phyloP scores from a whole-genome alignment of 768 basidiomycete species.

The Leucocoprinus leucothites region DNA sequence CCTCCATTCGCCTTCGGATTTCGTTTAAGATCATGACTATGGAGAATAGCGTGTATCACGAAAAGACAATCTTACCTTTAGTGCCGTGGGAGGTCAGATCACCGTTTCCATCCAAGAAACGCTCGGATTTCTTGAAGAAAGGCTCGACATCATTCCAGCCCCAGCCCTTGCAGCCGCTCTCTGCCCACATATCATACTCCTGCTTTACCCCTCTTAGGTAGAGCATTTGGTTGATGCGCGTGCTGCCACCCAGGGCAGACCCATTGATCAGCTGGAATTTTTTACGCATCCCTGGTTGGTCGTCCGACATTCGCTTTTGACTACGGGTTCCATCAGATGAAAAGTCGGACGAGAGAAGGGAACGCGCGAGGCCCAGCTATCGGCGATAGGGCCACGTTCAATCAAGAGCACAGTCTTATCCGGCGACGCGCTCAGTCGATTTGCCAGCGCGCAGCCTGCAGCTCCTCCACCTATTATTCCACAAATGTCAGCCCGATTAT shows the following conservation, averaged over 20 bases:
- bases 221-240: slow-evolving; percentile 36
- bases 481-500: too few relatives aligned
- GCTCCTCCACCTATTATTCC: slow-evolving; percentile 53
- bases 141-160: slow-evolving; percentile 49
- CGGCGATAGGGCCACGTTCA: slow-evolving; percentile 53
- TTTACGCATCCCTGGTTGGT: slow-evolving; percentile 35
- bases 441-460: slow-evolving; percentile 56
- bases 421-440: slow-evolving; percentile 53
- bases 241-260: slow-evolving; percentile 29
- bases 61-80: slow-evolving; percentile 30
- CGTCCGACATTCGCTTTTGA: slow-evolving; percentile 36
- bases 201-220: slow-evolving; percentile 23
- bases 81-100: slow-evolving; percentile 3
- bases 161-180: slow-evolving; percentile 60
- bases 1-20: slow-evolving; percentile 37
- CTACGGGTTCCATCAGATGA: slow-evolving; percentile 25
- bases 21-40: background rate
- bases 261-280: slow-evolving; percentile 30
- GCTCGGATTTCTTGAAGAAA: slow-evolving; percentile 73
- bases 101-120: slow-evolving; percentile 25
- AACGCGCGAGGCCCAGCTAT: slow-evolving; percentile 23
- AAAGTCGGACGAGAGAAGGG: slow-evolving; percentile 9
- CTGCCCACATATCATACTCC: slow-evolving; percentile 28
- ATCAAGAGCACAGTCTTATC: slow-evolving; percentile 48
- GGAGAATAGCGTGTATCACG: too few relatives aligned